Base-by-base conservation (phyloP, 352 stramenopile species). In the Blastocystis sp. region DNA sequence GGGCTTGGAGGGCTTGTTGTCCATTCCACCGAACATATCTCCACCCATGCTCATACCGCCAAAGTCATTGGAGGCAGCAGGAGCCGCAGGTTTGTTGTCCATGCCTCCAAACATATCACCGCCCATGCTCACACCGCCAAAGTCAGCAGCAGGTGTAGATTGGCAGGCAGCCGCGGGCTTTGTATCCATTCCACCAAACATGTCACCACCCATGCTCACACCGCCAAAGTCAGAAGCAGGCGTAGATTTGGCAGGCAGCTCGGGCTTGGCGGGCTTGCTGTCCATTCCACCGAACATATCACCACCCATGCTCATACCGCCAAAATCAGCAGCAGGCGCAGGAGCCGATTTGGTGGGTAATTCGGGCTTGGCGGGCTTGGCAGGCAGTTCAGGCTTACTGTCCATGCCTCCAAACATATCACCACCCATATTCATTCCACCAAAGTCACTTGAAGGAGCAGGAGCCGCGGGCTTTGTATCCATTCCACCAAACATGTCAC, bases 341-440 rank as follows among this genome's bases (percentile, higher is more conserved):
- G 28, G 19, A 87, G 69, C 19, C 38, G 74, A 2, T 64, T 28
- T 28, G 40, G 28, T 7, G 14, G 40, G 7, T 5, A 14, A 14
- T 17, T 5, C 28, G 14, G 40, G 62, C 28, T 34, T 34, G 28
- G 28, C 28, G 28, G 28, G 28, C 40, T 40, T 69, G 11, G 5
- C 14, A 40, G 19, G 10, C 61, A 82, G 52, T 69, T 45, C 28
- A 62, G 34, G 48, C 14, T 56, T 56, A 14, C 14, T 66, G 14
- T 45, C 53, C 74, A 82, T 82, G 43, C 74, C 74, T 53, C 74
- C 52, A 77, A 88, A 88, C 78, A 77, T 77, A 77, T 88, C 78
- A 2, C 74, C 19, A 7, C 70, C 70, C 70, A 81, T 81, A 38
- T 14, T 62, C 70, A 81, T 81, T 14, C 70, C 70, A 62, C 45